These are phyloP conservation scores for Paramecium sonneborni DNA, from an alignment of 73 alveolate genomes.

Conservation along the genomic window DNA sequence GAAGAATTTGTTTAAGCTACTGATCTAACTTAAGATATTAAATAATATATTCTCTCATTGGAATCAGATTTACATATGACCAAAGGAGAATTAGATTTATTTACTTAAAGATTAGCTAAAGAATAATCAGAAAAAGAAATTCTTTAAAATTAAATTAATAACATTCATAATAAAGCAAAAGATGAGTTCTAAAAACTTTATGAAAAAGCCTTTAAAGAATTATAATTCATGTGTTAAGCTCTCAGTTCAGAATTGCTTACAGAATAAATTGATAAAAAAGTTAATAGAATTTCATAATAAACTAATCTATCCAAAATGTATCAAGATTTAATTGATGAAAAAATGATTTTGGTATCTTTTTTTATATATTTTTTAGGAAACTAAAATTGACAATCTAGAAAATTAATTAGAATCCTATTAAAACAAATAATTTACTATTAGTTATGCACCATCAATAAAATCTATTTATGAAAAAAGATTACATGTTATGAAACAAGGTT, in stretches of 20 bases:
- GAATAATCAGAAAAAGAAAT: conserved; percentile 17
- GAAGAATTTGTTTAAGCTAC: conserved; percentile 43
- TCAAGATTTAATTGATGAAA: conserved; percentile 22
- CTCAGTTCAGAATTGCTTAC: conserved; percentile 21
- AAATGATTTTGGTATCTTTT: neutral
- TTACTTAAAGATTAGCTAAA: conserved; percentile 14
- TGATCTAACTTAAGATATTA: neutral
- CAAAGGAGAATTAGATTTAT: neutral
- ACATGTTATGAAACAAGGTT: conserved; percentile 7
- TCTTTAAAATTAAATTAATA: neutral
- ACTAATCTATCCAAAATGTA: conserved; percentile 12
- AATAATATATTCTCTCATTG: conserved; percentile 12
- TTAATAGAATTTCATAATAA: neutral
- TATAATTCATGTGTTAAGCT: conserved; percentile 24
- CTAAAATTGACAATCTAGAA: neutral
- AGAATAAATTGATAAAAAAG: conserved; percentile 6
- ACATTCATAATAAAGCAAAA: neutral
- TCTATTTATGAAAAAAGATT: conserved; percentile 20
- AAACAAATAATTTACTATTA: neutral
- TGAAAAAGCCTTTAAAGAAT: conserved; percentile 41
- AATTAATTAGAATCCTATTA: conserved; percentile 5
- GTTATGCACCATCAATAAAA: neutral
- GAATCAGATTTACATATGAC: neutral
- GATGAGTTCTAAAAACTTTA: conserved; percentile 9
- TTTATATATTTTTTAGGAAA: neutral